These are phyloP conservation scores for Pouteria campechiana DNA, from an alignment of 179 eudicot species.

Conservation along the genomic window DNA sequence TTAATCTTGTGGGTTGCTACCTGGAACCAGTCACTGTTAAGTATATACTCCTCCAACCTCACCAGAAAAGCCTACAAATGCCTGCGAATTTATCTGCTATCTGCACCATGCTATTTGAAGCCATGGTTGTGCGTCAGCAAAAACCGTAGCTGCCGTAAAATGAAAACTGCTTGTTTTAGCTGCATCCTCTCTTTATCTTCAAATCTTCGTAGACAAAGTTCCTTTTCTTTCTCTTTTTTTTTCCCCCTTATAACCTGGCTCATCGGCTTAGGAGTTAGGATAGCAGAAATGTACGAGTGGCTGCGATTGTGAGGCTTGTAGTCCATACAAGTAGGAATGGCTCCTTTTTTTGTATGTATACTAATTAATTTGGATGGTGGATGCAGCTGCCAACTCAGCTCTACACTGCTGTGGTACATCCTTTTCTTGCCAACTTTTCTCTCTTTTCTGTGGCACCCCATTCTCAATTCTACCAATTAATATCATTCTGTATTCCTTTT, in stretches of 20 bases:
- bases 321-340: too few relatives aligned
- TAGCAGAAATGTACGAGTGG: background rate
- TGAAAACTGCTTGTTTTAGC: too few relatives aligned
- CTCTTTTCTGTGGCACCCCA: background rate
- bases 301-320: too few relatives aligned
- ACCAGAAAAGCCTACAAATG: too few relatives aligned
- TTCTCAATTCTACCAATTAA: background rate
- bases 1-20: conserved; percentile 75
- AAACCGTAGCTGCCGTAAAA: too few relatives aligned
- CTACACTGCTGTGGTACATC: conserved; percentile 74
- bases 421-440: background rate
- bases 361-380: conserved; percentile 4
- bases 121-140: too few relatives aligned
- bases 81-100: too few relatives aligned
- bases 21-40: conserved; percentile 94
- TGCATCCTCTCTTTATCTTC: too few relatives aligned
- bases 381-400: conserved; percentile 88
- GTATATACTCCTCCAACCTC: too few relatives aligned
- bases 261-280: background rate
- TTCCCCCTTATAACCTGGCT: background rate
- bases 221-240: background rate
- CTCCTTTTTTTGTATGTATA: background rate
- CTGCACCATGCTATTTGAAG: too few relatives aligned
- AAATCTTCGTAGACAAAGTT: too few relatives aligned
- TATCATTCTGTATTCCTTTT: background rate